Percentiles rank a stretch among this genome's conserved stretches.
Conservation (phyloP, 805 yeast genomes). For the Candida qinlingensis region DNA sequence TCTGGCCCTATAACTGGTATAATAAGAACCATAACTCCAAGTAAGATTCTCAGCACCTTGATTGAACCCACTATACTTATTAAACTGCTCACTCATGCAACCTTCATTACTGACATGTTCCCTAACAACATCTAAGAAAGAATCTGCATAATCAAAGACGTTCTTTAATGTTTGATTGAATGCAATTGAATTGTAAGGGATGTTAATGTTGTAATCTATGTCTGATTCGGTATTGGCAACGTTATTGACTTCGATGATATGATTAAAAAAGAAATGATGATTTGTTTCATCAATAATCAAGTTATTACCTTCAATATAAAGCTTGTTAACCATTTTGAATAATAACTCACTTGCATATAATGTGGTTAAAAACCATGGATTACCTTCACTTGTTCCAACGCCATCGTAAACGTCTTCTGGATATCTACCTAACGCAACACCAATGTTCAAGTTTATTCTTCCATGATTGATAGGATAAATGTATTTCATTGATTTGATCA, state of each 20-base stretch:
- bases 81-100: constrained; percentile 84
- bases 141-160: constrained; percentile 56
- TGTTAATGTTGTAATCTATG: constrained; percentile 10
- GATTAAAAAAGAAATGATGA: constrained; percentile 29
- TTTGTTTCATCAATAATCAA: constrained; percentile 33
- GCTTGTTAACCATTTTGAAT: constrained; percentile 47
- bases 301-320: constrained; percentile 35
- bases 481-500: constrained; percentile 63
- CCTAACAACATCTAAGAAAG: constrained; percentile 55
- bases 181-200: constrained; percentile 31
- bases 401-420: constrained; percentile 93
- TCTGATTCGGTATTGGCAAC: neutral
- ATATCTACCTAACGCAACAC: constrained; percentile 80
- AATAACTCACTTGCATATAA: constrained; percentile 62
- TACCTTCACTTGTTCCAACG: constrained; percentile 63
- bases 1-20: constrained; percentile 67
- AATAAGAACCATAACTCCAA: constrained; percentile 83
- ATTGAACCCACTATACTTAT: constrained; percentile 73
- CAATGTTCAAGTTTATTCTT: constrained; percentile 33
- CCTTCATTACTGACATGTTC: constrained; percentile 62
- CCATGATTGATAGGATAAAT: constrained; percentile 74
- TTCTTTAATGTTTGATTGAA: constrained; percentile 41
- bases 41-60: constrained; percentile 85
- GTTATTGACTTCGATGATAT: constrained; percentile 18
- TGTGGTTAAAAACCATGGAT: constrained; percentile 89